Conservation (phyloP, 257 asterid genomes). For the Capsicum pubescens region DNA sequence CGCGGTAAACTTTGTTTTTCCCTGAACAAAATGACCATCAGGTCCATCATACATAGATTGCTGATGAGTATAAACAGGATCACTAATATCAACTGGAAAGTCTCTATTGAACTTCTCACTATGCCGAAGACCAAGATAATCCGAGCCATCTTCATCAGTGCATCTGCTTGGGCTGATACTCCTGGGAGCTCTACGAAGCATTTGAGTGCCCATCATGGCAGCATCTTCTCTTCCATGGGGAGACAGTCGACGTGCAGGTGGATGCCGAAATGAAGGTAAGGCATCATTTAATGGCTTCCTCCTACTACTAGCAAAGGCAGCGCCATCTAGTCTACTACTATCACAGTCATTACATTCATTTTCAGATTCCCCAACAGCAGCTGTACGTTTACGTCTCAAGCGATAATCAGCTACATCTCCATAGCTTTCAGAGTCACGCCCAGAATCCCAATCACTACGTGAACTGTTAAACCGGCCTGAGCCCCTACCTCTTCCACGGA, state of each 20-base stretch:
- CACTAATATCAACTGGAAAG: constrained; percentile 53
- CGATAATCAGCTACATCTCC: constrained; percentile 52
- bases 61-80: constrained; percentile 51
- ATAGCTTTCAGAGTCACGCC: constrained; percentile 56
- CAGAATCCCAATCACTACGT: constrained; percentile 66
- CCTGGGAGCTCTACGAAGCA: constrained; percentile 56
- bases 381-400: constrained; percentile 54
- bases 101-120: constrained; percentile 56
- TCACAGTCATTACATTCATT: constrained; percentile 55
- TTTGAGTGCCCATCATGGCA: constrained; percentile 47
- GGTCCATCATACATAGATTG: constrained; percentile 54
- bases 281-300: constrained; percentile 62
- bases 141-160: constrained; percentile 48
- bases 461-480: constrained; percentile 53
- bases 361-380: constrained; percentile 50
- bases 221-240: constrained; percentile 63
- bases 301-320: constrained; percentile 38
- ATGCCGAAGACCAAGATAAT: constrained; percentile 44
- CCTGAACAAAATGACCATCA: constrained; percentile 51
- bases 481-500: constrained; percentile 67
- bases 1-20: constrained; percentile 56
- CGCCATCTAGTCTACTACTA: constrained; percentile 45
- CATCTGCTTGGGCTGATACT: constrained; percentile 59
- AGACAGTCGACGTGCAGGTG: constrained; percentile 60
- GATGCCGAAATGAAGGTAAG: constrained; percentile 51